phyloP scores from a whole-genome alignment of 345 rosid genomes.

The Noccaea caerulescens region DNA sequence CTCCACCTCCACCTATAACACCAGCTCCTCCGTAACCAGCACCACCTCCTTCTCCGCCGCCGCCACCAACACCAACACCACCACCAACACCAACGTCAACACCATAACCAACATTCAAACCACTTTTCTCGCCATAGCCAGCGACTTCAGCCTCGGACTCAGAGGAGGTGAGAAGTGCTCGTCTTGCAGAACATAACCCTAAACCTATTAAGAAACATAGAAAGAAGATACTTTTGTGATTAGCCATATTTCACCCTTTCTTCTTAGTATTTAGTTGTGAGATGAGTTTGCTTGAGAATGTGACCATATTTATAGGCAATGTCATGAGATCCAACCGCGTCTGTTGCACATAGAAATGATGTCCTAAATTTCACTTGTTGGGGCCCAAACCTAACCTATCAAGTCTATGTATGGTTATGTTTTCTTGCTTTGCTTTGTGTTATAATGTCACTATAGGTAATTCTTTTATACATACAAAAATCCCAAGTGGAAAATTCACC shows the following conservation, averaged over 20 bases:
- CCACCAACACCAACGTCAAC: slow-evolving; percentile 15
- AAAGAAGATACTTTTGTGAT: slow-evolving; percentile 25
- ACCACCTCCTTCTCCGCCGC: slow-evolving; percentile 37
- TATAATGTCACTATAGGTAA: slow-evolving; percentile 18
- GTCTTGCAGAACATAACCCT: slow-evolving; percentile 46
- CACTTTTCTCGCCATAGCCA: slow-evolving; percentile 36
- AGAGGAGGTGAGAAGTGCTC: slow-evolving; percentile 33
- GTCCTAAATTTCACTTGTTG: slow-evolving; percentile 23
- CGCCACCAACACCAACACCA: slow-evolving; percentile 33
- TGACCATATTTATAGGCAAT: slow-evolving; percentile 37
- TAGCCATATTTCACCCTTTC: slow-evolving; percentile 32
- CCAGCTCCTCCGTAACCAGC: slow-evolving; percentile 42
- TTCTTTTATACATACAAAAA: slow-evolving; percentile 9
- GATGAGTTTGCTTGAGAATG: slow-evolving; percentile 31
- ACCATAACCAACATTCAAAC: slow-evolving; percentile 34
- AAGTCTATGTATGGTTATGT: slow-evolving; percentile 14
- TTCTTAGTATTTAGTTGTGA: slow-evolving; percentile 22
- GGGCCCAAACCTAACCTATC: slow-evolving; percentile 27
- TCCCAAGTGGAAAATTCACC: background rate
- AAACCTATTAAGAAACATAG: slow-evolving; percentile 42
- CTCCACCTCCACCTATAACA: slow-evolving; percentile 42
- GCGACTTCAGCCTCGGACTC: slow-evolving; percentile 35
- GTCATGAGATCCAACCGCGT: slow-evolving; percentile 37
- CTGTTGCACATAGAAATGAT: slow-evolving; percentile 25
- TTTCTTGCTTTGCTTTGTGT: slow-evolving; percentile 19